Base-by-base conservation (phyloP, 768 basidiomycete species). In the Panellus pusillus region DNA sequence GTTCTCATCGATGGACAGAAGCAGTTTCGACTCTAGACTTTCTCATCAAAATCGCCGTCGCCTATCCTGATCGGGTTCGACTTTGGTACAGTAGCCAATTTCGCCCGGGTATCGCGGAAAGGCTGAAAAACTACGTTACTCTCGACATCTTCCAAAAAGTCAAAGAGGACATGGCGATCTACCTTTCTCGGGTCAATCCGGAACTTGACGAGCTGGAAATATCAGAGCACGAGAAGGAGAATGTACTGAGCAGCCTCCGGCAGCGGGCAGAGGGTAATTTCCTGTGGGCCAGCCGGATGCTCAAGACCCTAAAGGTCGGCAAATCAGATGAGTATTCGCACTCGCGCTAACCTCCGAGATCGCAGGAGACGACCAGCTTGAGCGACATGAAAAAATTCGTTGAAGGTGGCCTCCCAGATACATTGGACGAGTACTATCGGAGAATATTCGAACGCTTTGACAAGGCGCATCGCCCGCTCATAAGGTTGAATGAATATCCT, bases 201-300 rank as follows among this genome's bases (percentile, higher is more conserved):
- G 55, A 55, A 28, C 45, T 55, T 5, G 9, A 32, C 12, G 45
- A 60, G 1, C 35, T 55, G 40, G 32, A 51, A 20, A 20, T 49
- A 7, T 40, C 49, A 1, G 54, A 56, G 31, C 32, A 9, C 6
- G 45, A 59, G 29, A 52, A 54, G 29, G 46, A 50, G 9, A 14
- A 40, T 9, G 32, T 57, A 3, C 47, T 57, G 1, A 14, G 24
- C 18, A 49, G 42, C 20, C 20, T 64, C 36, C 46, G 47, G 7
- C n/a, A 7, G n/a, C 52, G 57, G 7, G 70, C 63, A 5, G 54
- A 68, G 31, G 62, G 61, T n/a, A 66, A 66, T 39, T 70, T 68
- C 47, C 37, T 70, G 27, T 70, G 65, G 62, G 69, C 68, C 11
- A 50, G 48, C 11, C 44, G 66, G 20, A 68, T 70, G 64, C 47